Evolutionary conservation across 2,329 filamentous ascomycete genomes (phyloP).

Genomic region (Penicillium digitatum): DNA sequence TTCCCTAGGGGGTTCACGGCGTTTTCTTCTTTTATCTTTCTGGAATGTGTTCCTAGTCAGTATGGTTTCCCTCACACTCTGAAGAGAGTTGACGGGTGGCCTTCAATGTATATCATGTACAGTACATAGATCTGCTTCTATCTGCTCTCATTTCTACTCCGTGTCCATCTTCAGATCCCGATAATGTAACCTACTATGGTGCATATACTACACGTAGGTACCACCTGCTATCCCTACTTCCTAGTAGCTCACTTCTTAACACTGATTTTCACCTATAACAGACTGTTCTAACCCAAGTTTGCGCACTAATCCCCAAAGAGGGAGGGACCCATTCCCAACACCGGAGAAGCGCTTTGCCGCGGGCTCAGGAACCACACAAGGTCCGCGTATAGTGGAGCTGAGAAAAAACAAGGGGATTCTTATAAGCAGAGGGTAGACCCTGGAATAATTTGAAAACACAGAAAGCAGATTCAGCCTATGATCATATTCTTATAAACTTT

Average conservation of each 20-base stretch:
- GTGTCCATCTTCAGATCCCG: background rate
- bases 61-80: background rate
- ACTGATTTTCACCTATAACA: background rate
- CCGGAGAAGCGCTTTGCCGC: conserved; percentile 12
- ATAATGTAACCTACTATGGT: background rate
- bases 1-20: conserved; percentile 31
- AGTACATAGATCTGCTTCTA: conserved; percentile 30
- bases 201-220: background rate
- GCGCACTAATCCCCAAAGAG: conserved; percentile 1
- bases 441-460: background rate
- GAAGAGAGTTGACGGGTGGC: conserved; percentile 3
- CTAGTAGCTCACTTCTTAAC: background rate
- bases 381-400: conserved; percentile 5
- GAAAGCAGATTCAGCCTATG: background rate
- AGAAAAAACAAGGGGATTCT: background rate
- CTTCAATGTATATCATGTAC: conserved; percentile 33
- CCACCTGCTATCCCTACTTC: background rate
- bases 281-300: background rate
- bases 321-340: background rate
- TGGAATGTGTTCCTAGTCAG: conserved; percentile 22
- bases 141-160: conserved; percentile 8
- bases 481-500: background rate
- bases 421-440: background rate
- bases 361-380: background rate
- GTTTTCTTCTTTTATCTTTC: conserved; percentile 18